Conservation (phyloP, 1,284 basidiomycete genomes). For the Pseudozyma sp. region DNA sequence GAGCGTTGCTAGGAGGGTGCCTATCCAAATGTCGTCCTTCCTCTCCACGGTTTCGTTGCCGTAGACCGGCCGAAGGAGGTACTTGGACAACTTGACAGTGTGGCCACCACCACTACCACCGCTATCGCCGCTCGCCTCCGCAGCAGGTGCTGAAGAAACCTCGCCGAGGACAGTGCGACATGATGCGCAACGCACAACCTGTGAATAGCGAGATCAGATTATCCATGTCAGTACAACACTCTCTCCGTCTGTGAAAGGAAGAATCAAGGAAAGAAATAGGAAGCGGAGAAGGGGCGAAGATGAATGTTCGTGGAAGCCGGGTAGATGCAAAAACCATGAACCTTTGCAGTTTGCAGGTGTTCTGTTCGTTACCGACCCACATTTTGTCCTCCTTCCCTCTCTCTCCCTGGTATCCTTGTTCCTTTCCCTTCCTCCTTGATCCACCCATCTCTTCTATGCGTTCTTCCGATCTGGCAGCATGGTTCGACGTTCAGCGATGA, state of each 20-base stretch:
- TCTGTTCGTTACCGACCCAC: slow-evolving; percentile 37
- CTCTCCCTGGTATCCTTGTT: neutral
- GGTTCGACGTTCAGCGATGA: neutral
- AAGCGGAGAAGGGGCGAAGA: neutral
- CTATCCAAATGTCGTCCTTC: slow-evolving; percentile 4
- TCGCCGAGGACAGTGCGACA: slow-evolving; percentile 16
- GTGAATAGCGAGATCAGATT: neutral
- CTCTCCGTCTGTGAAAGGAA: neutral
- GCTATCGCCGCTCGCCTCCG: too few relatives aligned
- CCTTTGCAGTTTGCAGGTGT: slow-evolving; percentile 37
- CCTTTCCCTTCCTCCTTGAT: neutral
- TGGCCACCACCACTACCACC: neutral
- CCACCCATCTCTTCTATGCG: neutral
- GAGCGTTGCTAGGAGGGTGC: slow-evolving; percentile 6
- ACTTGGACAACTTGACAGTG: slow-evolving; percentile 27
- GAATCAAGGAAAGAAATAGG: neutral
- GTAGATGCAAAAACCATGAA: slow-evolving; percentile 27
- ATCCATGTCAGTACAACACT: neutral
- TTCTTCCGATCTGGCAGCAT: neutral
- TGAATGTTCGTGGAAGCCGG: slow-evolving; percentile 26
- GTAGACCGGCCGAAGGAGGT: slow-evolving; percentile 1
- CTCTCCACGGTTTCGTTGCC: neutral
- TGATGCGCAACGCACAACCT: slow-evolving; percentile 11
- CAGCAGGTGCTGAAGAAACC: neutral
- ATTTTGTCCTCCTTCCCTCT: neutral